Conservation (phyloP, 352 stramenopile species). For the Albugo laibachii region DNA sequence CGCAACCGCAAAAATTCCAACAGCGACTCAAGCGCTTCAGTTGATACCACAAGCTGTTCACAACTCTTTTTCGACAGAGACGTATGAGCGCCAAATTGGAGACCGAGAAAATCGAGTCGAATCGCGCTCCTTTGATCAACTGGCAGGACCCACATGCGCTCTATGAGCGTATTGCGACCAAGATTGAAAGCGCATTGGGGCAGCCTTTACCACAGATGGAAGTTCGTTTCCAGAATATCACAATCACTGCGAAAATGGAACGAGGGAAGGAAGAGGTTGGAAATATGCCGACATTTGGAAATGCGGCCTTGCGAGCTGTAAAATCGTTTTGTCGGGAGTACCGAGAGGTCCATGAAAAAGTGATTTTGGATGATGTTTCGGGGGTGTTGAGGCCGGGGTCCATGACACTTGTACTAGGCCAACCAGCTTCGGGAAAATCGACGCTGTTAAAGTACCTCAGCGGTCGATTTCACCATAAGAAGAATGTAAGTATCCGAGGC, state of each 20-base stretch:
- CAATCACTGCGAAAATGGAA: slow-evolving; percentile 12
- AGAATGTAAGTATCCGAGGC: slow-evolving; percentile 18
- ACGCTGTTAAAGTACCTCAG: slow-evolving; percentile 36
- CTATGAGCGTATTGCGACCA: slow-evolving; percentile 9
- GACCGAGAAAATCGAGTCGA: too few relatives aligned
- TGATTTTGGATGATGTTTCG: slow-evolving; percentile 21
- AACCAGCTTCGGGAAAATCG: slow-evolving; percentile 29
- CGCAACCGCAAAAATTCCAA: too few relatives aligned
- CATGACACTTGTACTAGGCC: slow-evolving; percentile 30
- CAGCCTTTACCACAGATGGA: slow-evolving; percentile 33
- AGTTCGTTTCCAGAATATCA: slow-evolving; percentile 20
- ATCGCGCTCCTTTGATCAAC: too few relatives aligned
- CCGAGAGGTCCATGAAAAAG: slow-evolving; percentile 10
- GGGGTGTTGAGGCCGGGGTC: slow-evolving; percentile 29
- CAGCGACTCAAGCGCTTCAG: too few relatives aligned
- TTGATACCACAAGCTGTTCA: too few relatives aligned
- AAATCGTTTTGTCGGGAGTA: neutral
- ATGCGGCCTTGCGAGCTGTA: slow-evolving; percentile 1
- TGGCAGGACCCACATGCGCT: neutral
- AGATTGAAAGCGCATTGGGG: slow-evolving; percentile 22
- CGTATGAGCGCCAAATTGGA: too few relatives aligned
- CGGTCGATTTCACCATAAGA: slow-evolving; percentile 23
- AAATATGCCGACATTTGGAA: slow-evolving; percentile 1
- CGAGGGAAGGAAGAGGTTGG: slow-evolving; percentile 6
- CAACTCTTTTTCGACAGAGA: too few relatives aligned